These are phyloP conservation scores for Inosperma sp. DNA, from an alignment of 768 basidiomycete species.

Conservation along the genomic window DNA sequence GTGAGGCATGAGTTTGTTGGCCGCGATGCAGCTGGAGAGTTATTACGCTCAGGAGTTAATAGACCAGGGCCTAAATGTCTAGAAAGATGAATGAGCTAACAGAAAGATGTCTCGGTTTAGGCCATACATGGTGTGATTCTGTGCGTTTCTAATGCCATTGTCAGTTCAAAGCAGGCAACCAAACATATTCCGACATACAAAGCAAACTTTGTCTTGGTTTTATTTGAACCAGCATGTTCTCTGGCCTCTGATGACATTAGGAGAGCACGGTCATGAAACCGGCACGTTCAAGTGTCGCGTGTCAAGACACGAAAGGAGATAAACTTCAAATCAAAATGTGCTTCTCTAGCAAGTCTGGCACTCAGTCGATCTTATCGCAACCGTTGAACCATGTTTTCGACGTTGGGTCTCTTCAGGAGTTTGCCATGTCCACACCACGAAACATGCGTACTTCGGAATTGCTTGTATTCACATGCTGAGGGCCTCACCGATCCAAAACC, in stretches of 20 bases:
- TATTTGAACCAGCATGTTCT: conserved; percentile 15
- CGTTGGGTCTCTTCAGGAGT: conserved; percentile 51
- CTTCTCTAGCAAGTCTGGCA: no score
- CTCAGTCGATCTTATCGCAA: no score
- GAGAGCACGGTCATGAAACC: neutral
- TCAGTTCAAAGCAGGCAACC: no score
- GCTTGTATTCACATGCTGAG: conserved; percentile 62
- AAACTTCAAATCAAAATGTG: no score
- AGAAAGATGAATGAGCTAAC: neutral
- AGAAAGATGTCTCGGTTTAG: conserved; percentile 7
- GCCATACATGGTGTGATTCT: no score
- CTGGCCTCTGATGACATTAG: conserved; percentile 9
- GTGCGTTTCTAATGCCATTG: no score
- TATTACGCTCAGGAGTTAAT: conserved; percentile 23
- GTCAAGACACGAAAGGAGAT: no score
- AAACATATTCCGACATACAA: conserved; percentile 41
- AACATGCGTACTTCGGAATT: conserved; percentile 47
- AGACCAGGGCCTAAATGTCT: conserved; percentile 37
- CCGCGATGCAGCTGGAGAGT: conserved; percentile 26
- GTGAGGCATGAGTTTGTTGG: conserved; percentile 22
- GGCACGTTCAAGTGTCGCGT: no score
- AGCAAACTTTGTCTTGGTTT: neutral
- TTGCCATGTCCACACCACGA: conserved; percentile 54
- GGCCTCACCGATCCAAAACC: conserved; percentile 33
- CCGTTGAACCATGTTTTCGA: conserved; percentile 53